Conservation (phyloP, 2,329 filamentous ascomycete genomes). For the Penicillium griseofulvum region DNA sequence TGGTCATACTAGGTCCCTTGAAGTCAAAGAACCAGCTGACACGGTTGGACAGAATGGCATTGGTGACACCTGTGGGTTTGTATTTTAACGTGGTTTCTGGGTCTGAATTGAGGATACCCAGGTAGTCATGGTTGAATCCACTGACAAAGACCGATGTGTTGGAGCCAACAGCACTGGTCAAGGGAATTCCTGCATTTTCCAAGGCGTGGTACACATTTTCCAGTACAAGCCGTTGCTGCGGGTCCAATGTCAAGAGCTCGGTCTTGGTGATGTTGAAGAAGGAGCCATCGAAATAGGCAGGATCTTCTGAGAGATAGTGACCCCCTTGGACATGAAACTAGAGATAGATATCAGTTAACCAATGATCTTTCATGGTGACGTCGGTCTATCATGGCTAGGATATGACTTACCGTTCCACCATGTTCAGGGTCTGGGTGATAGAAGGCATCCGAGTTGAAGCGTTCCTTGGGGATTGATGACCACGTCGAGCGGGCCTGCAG, state of each 20-base stretch:
- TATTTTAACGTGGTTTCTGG: slow-evolving; percentile 23
- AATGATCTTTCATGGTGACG: background rate
- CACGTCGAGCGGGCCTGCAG: slow-evolving; percentile 29
- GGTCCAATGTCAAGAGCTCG: slow-evolving; percentile 31
- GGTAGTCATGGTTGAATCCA: slow-evolving; percentile 29
- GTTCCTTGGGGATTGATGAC: slow-evolving; percentile 36
- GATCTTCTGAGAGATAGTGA: slow-evolving; percentile 32
- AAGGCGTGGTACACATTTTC: slow-evolving; percentile 36
- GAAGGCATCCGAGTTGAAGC: slow-evolving; percentile 35
- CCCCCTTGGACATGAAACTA: slow-evolving; percentile 24
- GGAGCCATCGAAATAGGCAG: slow-evolving; percentile 27
- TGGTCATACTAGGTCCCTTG: slow-evolving; percentile 30
- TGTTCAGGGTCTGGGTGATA: slow-evolving; percentile 41
- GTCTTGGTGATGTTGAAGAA: slow-evolving; percentile 33
- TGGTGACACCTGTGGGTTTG: slow-evolving; percentile 20
- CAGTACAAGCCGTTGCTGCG: slow-evolving; percentile 35
- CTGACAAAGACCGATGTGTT: slow-evolving; percentile 28
- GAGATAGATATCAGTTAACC: background rate
- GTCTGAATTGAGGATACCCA: slow-evolving; percentile 23
- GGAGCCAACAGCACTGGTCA: slow-evolving; percentile 24
- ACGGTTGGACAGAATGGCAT: slow-evolving; percentile 23
- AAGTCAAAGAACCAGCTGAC: slow-evolving; percentile 29
- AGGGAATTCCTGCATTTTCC: slow-evolving; percentile 29
- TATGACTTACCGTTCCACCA: slow-evolving; percentile 30
- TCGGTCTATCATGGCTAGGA: background rate